A percentile compares a stretch with the other conserved stretches of the same genome.
phyloP scores from a whole-genome alignment of 768 basidiomycete genomes.

The Tephrocybe sp. region DNA sequence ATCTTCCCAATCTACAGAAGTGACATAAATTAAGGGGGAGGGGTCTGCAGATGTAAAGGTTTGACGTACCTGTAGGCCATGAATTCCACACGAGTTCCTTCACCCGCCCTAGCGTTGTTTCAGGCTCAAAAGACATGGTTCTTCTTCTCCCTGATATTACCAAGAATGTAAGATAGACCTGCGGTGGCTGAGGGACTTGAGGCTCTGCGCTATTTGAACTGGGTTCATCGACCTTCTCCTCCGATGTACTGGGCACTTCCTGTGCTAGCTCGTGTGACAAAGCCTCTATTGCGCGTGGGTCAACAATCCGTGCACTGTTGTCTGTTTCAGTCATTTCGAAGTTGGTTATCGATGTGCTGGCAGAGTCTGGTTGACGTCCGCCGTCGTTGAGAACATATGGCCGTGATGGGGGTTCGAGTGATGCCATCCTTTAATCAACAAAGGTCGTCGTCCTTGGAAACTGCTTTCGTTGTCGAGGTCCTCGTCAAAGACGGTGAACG shows the following conservation, averaged over 20 bases:
- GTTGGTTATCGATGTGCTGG: slow-evolving; percentile 17
- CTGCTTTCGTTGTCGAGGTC: slow-evolving; percentile 2
- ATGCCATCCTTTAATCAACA: slow-evolving; percentile 10
- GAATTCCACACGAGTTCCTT: slow-evolving; percentile 85
- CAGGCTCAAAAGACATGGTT: slow-evolving; percentile 74
- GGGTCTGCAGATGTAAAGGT: background rate
- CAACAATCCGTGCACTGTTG: background rate
- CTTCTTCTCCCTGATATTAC: slow-evolving; percentile 66
- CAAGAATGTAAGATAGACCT: slow-evolving; percentile 67
- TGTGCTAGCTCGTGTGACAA: slow-evolving; percentile 13
- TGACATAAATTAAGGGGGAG: background rate
- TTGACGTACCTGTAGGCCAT: slow-evolving; percentile 65
- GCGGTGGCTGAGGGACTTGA: slow-evolving; percentile 54
- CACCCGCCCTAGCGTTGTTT: slow-evolving; percentile 70
- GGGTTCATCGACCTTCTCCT: slow-evolving; percentile 5
- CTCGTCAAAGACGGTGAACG: background rate
- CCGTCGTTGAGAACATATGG: slow-evolving; percentile 11
- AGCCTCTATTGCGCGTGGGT: background rate
- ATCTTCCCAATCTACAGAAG: slow-evolving; percentile 65
- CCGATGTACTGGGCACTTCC: background rate
- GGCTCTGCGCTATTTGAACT: background rate
- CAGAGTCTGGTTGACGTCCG: slow-evolving; percentile 9
- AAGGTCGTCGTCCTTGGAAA: background rate
- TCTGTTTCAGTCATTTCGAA: slow-evolving; percentile 12
- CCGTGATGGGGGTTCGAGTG: slow-evolving; percentile 16